phyloP scores from a whole-genome alignment of 1,284 basidiomycete species.

The Malassezia nana region DNA sequence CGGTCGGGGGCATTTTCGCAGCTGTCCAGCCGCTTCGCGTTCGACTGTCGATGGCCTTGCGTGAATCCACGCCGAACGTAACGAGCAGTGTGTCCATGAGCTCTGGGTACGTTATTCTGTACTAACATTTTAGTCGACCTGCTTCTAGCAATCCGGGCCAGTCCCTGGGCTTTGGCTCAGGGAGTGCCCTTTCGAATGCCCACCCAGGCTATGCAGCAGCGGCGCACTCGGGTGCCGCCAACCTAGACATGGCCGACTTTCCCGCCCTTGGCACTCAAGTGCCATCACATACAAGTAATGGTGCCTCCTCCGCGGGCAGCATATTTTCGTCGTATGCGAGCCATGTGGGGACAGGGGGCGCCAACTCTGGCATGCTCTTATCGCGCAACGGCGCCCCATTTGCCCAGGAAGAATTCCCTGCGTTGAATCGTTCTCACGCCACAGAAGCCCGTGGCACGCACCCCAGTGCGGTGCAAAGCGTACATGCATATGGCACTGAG shows the following conservation, averaged over 20 bases:
- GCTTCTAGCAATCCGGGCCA: constrained; percentile 1
- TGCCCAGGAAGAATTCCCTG: constrained; percentile 44
- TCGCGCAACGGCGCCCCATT: constrained; percentile 22
- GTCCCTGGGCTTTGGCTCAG: constrained; percentile 9
- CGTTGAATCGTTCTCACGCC: constrained; percentile 26
- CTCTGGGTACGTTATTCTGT: constrained; percentile 8
- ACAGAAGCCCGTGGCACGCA: not conserved
- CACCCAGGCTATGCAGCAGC: constrained; percentile 13
- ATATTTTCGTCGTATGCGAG: constrained; percentile 33
- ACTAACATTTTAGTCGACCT: constrained; percentile 3
- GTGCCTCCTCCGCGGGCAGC: constrained; percentile 6
- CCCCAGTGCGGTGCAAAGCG: not conserved
- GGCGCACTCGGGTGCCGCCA: constrained; percentile 8
- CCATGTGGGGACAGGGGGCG: constrained; percentile 26
- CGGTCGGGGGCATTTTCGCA: not conserved
- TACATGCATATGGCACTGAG: not conserved
- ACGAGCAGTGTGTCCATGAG: constrained; percentile 5
- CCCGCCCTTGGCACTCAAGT: constrained; percentile 28
- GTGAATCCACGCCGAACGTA: constrained; percentile 6
- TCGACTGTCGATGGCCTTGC: constrained; percentile 8
- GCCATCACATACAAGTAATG: constrained; percentile 10
- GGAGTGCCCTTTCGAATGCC: not conserved
- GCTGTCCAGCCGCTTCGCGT: not conserved
- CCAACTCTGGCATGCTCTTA: constrained; percentile 11
- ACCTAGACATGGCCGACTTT: constrained; percentile 34